Evolutionary conservation across 768 basidiomycete genomes (phyloP).

Genomic region (Mycena crocata): DNA sequence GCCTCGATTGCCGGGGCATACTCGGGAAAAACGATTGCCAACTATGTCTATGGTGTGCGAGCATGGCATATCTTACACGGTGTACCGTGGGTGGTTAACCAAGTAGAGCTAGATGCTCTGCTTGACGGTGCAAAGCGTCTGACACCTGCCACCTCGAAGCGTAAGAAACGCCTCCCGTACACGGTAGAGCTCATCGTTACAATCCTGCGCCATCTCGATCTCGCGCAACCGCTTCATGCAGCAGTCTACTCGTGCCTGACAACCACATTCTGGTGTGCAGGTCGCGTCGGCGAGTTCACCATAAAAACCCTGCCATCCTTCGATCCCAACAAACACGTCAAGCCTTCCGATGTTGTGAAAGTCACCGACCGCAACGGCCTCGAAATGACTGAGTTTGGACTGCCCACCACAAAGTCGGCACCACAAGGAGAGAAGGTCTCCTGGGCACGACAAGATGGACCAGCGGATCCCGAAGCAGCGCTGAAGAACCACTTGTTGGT

Average conservation of each 20-base stretch:
- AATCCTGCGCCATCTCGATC: no score
- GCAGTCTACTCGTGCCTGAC: conserved; percentile 40
- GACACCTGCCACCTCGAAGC: no score
- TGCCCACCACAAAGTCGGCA: conserved; percentile 34
- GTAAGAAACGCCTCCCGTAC: no score
- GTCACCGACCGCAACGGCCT: conserved; percentile 24
- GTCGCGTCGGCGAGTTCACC: conserved; percentile 1
- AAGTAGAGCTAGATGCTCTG: conserved; percentile 8
- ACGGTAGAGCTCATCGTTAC: no score
- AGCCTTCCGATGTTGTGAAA: conserved; percentile 39
- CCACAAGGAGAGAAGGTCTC: conserved; percentile 34
- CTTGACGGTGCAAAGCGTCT: no score
- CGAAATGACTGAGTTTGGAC: not conserved
- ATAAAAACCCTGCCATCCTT: conserved; percentile 3
- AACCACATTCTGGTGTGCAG: conserved; percentile 11
- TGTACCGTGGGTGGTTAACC: conserved; percentile 25
- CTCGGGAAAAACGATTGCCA: conserved; percentile 11
- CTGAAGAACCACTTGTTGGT: conserved; percentile 42
- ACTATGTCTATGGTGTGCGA: conserved; percentile 30
- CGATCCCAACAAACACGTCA: conserved; percentile 35
- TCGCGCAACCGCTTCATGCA: no score
- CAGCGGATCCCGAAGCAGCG: conserved; percentile 39
- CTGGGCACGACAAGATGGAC: conserved; percentile 37
- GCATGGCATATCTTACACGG: conserved; percentile 42
- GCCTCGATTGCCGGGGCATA: conserved; percentile 30